Percentiles rank a stretch among this genome's conserved stretches.
phyloP scores from a whole-genome alignment of 2,329 filamentous ascomycete genomes.

The Cyanodermella asteris region DNA sequence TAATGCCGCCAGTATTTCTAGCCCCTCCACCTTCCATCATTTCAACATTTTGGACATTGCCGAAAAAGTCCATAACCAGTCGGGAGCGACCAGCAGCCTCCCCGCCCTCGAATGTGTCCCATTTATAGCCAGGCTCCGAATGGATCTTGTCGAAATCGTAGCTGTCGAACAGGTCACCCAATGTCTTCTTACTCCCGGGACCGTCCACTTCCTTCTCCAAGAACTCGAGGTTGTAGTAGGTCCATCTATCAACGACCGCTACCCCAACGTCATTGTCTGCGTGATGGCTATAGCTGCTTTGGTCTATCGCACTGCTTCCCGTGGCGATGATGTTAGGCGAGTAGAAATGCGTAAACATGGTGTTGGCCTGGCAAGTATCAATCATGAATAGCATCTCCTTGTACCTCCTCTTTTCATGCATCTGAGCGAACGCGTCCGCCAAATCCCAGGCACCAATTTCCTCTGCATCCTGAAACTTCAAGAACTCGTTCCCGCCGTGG shows the following conservation, averaged over 20 bases:
- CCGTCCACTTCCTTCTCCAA: conserved; percentile 77
- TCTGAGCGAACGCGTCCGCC: conserved; percentile 93
- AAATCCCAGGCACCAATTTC: conserved; percentile 93
- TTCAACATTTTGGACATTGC: conserved; percentile 93
- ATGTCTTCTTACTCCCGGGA: conserved; percentile 64
- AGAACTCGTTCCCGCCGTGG: conserved; percentile 88
- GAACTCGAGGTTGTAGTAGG: conserved; percentile 96
- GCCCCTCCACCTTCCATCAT: conserved; percentile 38
- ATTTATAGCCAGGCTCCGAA: conserved; percentile 72
- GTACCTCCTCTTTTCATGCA: conserved; percentile 98
- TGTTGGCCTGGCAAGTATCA: conserved; percentile 97
- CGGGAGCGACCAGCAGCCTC: conserved; percentile 55
- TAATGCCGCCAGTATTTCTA: too few relatives aligned
- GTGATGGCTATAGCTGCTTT: conserved; percentile 93
- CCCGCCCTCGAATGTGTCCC: conserved; percentile 82
- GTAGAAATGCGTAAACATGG: conserved; percentile 97
- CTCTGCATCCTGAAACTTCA: conserved; percentile 96
- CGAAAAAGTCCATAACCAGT: conserved; percentile 89
- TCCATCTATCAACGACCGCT: conserved; percentile 94
- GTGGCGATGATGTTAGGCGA: conserved; percentile 96
- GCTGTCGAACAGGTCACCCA: conserved; percentile 88
- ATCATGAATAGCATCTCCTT: conserved; percentile 95
- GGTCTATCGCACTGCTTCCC: conserved; percentile 84
- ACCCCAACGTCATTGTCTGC: conserved; percentile 96
- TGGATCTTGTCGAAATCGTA: conserved; percentile 93